These are phyloP conservation scores for Olyra latifolia DNA, from an alignment of 176 grass and related monocot species.

Conservation along the genomic window DNA sequence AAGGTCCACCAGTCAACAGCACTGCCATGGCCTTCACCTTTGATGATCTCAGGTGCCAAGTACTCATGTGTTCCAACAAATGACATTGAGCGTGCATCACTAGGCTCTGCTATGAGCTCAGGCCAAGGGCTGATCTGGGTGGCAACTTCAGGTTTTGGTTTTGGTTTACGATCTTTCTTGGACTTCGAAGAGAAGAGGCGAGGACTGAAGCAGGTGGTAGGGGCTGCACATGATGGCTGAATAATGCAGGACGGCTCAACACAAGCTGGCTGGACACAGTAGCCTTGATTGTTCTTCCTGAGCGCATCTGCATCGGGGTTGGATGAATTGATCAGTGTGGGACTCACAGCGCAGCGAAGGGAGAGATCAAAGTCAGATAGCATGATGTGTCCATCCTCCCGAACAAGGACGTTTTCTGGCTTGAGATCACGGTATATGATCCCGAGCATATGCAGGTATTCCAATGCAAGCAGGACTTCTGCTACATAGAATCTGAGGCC, in stretches of 20 bases:
- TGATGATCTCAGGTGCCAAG: slow-evolving; percentile 67
- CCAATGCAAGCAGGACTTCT: slow-evolving; percentile 71
- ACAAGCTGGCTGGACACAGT: slow-evolving; percentile 51
- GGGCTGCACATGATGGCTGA: slow-evolving; percentile 50
- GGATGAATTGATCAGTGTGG: slow-evolving; percentile 63
- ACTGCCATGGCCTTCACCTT: slow-evolving; percentile 64
- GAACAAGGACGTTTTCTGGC: slow-evolving; percentile 79
- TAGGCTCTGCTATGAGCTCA: slow-evolving; percentile 60
- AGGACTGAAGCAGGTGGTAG: slow-evolving; percentile 57
- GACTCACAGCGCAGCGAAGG: slow-evolving; percentile 71
- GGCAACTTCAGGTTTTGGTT: slow-evolving; percentile 39
- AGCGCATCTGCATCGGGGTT: slow-evolving; percentile 45
- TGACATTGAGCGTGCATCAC: slow-evolving; percentile 55
- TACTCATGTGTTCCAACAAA: slow-evolving; percentile 66
- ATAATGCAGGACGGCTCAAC: slow-evolving; percentile 49
- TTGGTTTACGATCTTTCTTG: slow-evolving; percentile 46
- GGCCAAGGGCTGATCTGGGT: slow-evolving; percentile 58
- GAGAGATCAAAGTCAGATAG: slow-evolving; percentile 84
- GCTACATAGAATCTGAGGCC: slow-evolving; percentile 68
- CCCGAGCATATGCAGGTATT: slow-evolving; percentile 88
- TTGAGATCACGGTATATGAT: slow-evolving; percentile 88
- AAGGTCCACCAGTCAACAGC: slow-evolving; percentile 72
- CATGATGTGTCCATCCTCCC: slow-evolving; percentile 91
- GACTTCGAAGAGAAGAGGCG: slow-evolving; percentile 59
- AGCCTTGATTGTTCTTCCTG: slow-evolving; percentile 36